Base-by-base conservation (phyloP, 2,329 filamentous ascomycete species). In the Colletotrichum sp. region DNA sequence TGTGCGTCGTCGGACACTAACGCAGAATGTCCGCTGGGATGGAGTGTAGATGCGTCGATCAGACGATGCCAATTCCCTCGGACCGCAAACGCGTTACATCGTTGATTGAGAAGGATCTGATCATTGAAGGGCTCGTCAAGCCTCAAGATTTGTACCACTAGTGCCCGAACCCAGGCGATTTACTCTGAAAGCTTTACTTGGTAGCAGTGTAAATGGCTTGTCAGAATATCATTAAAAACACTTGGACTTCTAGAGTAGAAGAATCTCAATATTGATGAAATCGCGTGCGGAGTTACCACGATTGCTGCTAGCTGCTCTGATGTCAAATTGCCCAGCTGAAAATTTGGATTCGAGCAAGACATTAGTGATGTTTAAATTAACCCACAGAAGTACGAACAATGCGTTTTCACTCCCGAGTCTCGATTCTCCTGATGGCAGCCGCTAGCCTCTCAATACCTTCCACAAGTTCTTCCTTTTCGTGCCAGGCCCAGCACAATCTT, bases 401-500 rank as follows among this genome's bases (percentile, higher is more conserved):
- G 8, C 12, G 13, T 57, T 16, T 9, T 57, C 52, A 57, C 4
- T 16, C n/a, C 4, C 7, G 7, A 9, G 55, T 28, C 14, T 59
- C 55, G 21, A 59, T 18, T 18, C 55, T 59, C 21, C 14, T 34
- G 24, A 67, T 26, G 16, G 39, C 64, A 18, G 36, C 21, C 10
- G 78, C 92, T 72, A 96, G 85, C 78, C 93, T 90, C 81, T 87
- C 83, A 13, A 96, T 89, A 0, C 94, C 95, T 79, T 96, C 93
- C 0, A 86, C 88, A n/a, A 98, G 83, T 71, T 90, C 87, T 21
- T 89, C 87, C 80, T 93, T 92, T 4, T 92, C 89, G 82, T 94
- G 93, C 92, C 93, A 96, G 9, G 92, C 88, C 83, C 94, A 96
- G 76, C 92, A 95, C 24, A 96, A 82, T 52, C 94, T 86, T 55